A percentile compares a stretch with the other conserved stretches of the same genome.
phyloP scores from a whole-genome alignment of 768 basidiomycete genomes.

The Piloderma croceum region DNA sequence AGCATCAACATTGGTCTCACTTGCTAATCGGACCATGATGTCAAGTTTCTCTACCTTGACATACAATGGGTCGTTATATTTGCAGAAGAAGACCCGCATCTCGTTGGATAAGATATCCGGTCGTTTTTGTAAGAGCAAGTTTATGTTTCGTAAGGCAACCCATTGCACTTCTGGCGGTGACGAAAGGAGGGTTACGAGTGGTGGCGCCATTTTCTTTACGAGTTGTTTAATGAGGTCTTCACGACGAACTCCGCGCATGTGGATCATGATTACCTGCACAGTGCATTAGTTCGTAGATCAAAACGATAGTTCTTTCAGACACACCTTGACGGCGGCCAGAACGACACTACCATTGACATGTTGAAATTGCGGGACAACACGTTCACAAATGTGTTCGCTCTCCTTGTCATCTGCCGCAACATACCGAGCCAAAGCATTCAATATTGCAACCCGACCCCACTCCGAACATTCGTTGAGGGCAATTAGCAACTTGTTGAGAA shows the following conservation, averaged over 20 bases:
- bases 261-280: conserved; percentile 90
- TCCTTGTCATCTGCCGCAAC: conserved; percentile 83
- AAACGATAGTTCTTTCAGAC: conserved; percentile 10
- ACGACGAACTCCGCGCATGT: conserved; percentile 75
- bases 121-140: conserved; percentile 90
- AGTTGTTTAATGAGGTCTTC: conserved; percentile 84
- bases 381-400: conserved; percentile 97
- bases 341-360: conserved; percentile 96
- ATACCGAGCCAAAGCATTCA: conserved; percentile 84
- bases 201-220: conserved; percentile 95
- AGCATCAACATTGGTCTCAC: conserved; percentile 90
- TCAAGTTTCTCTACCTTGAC: conserved; percentile 98
- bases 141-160: conserved; percentile 96
- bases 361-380: conserved; percentile 97
- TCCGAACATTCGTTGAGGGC: conserved; percentile 98
- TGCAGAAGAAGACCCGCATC: conserved; percentile 99
- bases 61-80: conserved; percentile 98
- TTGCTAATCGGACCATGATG: conserved; percentile 93
- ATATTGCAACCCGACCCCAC: conserved; percentile 94
- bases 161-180: conserved; percentile 98
- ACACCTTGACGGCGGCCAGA: conserved; percentile 89
- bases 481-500: conserved; percentile 86
- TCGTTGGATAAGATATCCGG: conserved; percentile 88
- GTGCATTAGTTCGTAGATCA: background rate
- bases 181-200: conserved; percentile 89